A percentile compares a stretch with the other conserved stretches of the same genome.
phyloP scores from a whole-genome alignment of 2,329 filamentous ascomycete genomes.

The Aspergillus sp. region DNA sequence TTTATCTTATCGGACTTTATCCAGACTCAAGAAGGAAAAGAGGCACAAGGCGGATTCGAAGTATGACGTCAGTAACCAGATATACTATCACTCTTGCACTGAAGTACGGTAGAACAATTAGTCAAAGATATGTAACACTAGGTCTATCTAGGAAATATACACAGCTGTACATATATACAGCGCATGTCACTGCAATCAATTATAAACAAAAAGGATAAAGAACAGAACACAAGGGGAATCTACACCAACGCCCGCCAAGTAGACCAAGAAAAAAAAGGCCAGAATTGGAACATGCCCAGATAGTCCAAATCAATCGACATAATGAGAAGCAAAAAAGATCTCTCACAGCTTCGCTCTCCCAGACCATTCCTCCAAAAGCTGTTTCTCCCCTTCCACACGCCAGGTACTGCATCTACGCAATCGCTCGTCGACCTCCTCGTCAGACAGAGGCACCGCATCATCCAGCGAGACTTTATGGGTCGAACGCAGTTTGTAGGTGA shows the following conservation, averaged over 20 bases:
- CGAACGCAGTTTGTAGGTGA: conserved; percentile 29
- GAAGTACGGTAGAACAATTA: too few relatives aligned
- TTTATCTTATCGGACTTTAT: not conserved
- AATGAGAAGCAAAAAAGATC: not conserved
- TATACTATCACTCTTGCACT: too few relatives aligned
- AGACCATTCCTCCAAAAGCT: conserved; percentile 31
- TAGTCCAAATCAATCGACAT: not conserved
- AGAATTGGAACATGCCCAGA: not conserved
- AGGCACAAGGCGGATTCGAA: too few relatives aligned
- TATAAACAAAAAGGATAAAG: not conserved
- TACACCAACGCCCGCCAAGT: not conserved
- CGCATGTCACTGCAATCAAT: not conserved
- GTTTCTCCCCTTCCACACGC: conserved; percentile 36
- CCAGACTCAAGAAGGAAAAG: too few relatives aligned
- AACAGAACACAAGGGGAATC: not conserved
- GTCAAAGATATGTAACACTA: too few relatives aligned
- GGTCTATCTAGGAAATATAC: too few relatives aligned
- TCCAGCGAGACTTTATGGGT: conserved; percentile 34
- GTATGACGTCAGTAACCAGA: too few relatives aligned
- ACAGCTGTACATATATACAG: too few relatives aligned
- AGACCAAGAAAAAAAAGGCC: not conserved
- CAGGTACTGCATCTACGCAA: conserved; percentile 30
- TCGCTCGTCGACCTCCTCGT: conserved; percentile 35
- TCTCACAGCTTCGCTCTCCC: conserved; percentile 26
- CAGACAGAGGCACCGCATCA: conserved; percentile 31